A percentile compares a stretch with the other conserved stretches of the same genome.
These are phyloP conservation scores for Xanthoconium separans DNA, from an alignment of 1,284 basidiomycete genomes.

Conservation along the genomic window DNA sequence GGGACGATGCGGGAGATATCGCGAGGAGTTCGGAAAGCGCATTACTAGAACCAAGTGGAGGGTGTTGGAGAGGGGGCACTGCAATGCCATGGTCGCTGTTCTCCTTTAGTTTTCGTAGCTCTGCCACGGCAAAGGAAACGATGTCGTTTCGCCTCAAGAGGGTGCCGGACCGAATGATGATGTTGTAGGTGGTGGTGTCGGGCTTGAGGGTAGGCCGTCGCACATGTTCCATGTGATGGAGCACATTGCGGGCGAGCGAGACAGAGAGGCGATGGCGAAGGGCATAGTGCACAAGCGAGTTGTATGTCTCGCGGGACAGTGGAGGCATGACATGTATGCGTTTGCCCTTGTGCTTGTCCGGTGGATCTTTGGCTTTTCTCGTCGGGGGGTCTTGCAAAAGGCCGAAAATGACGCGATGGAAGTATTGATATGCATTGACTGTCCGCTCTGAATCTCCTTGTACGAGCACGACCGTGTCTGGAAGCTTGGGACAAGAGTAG, in stretches of 20 bases:
- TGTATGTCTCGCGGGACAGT: constrained; percentile 50
- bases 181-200: constrained; percentile 53
- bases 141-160: constrained; percentile 50
- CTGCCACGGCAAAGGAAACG: constrained; percentile 34
- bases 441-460: constrained; percentile 25
- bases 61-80: constrained; percentile 7
- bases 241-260: constrained; percentile 43
- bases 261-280: constrained; percentile 58
- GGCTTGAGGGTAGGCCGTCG: constrained; percentile 43
- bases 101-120: constrained; percentile 29
- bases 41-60: not conserved
- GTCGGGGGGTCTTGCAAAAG: constrained; percentile 34
- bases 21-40: constrained; percentile 16
- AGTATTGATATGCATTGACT: constrained; percentile 54
- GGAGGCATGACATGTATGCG: constrained; percentile 28
- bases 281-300: constrained; percentile 64
- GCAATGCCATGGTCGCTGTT: constrained; percentile 26
- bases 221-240: constrained; percentile 53
- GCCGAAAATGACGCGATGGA: constrained; percentile 53
- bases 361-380: constrained; percentile 22
- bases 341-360: constrained; percentile 2
- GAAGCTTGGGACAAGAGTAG: constrained; percentile 48
- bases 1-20: constrained; percentile 10
- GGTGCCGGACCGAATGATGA: constrained; percentile 53
- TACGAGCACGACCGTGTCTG: constrained; percentile 45